phyloP scores from a whole-genome alignment of 2,329 filamentous ascomycete species.

The Aureobasidium sp. region DNA sequence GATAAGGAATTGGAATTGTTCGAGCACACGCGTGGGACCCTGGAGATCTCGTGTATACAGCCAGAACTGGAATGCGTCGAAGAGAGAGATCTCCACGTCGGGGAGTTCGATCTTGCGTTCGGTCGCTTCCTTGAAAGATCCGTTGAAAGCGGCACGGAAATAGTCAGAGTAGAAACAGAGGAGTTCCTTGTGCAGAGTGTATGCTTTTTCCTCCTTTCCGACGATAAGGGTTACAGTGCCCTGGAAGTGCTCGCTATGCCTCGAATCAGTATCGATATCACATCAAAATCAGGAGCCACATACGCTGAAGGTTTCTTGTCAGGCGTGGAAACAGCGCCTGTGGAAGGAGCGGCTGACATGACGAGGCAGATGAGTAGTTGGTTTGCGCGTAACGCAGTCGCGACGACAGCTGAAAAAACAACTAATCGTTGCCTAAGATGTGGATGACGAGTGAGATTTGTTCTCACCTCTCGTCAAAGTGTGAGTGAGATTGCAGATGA shows the following conservation, averaged over 20 bases:
- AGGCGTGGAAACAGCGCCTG: not conserved
- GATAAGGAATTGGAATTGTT: not conserved
- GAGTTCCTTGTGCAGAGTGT: slow-evolving; percentile 25
- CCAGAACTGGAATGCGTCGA: slow-evolving; percentile 26
- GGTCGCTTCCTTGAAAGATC: slow-evolving; percentile 20
- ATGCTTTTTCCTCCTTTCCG: not conserved
- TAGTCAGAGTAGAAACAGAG: slow-evolving; percentile 29
- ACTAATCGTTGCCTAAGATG: too few species aligned
- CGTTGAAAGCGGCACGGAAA: slow-evolving; percentile 27
- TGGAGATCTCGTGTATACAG: slow-evolving; percentile 21
- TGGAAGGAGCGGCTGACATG: not conserved
- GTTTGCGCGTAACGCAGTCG: too few species aligned
- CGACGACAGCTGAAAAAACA: too few species aligned
- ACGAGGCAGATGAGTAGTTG: too few species aligned
- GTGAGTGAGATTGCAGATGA: too few species aligned
- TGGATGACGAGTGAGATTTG: too few species aligned
- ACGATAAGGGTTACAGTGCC: not conserved
- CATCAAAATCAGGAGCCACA: not conserved
- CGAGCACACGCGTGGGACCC: not conserved
- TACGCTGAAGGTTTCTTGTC: not conserved
- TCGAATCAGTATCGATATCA: not conserved
- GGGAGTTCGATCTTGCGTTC: not conserved
- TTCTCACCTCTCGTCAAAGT: too few species aligned
- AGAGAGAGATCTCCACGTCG: slow-evolving; percentile 24
- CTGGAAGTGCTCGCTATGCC: not conserved